A percentile compares a stretch with the other conserved stretches of the same genome.
These are phyloP conservation scores for Aspergillus aculeatinus DNA, from an alignment of 2,329 filamentous ascomycete genomes.

Conservation along the genomic window DNA sequence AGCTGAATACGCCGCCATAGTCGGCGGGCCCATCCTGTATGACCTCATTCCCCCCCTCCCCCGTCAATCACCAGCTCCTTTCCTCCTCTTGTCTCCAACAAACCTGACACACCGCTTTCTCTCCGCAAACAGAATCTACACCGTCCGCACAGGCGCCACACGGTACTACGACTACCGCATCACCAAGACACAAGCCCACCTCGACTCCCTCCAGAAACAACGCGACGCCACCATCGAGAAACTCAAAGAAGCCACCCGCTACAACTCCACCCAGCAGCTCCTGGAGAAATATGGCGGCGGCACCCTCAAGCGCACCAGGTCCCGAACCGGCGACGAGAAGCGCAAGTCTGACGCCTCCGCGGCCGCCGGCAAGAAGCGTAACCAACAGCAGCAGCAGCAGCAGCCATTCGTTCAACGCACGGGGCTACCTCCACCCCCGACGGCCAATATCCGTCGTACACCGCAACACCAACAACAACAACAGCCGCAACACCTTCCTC, in stretches of 20 bases:
- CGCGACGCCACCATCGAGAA: slow-evolving; percentile 86
- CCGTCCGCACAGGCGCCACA: slow-evolving; percentile 64
- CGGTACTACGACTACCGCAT: slow-evolving; percentile 80
- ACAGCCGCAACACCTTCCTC: not conserved
- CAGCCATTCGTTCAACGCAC: slow-evolving; percentile 46
- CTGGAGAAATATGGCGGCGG: slow-evolving; percentile 86
- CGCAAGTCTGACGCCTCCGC: slow-evolving; percentile 19
- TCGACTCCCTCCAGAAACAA: slow-evolving; percentile 75
- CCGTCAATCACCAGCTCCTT: too few relatives aligned
- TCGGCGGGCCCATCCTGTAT: slow-evolving; percentile 75
- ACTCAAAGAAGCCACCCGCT: slow-evolving; percentile 91
- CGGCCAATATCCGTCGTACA: slow-evolving; percentile 58
- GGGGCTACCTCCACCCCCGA: slow-evolving; percentile 60
- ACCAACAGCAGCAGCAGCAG: slow-evolving; percentile 20
- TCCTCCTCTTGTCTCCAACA: not conserved
- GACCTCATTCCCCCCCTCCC: slow-evolving; percentile 26
- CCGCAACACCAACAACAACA: slow-evolving; percentile 10
- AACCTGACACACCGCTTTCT: not conserved
- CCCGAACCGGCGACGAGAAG: slow-evolving; percentile 25
- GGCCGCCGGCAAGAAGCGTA: slow-evolving; percentile 16
- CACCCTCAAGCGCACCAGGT: slow-evolving; percentile 22
- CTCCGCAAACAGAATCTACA: slow-evolving; percentile 67
- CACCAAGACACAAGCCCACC: slow-evolving; percentile 63
- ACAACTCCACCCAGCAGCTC: slow-evolving; percentile 88
- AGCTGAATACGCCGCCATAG: slow-evolving; percentile 74